These are phyloP conservation scores for Starmerella sp. DNA, from an alignment of 805 yeast species.

Conservation along the genomic window DNA sequence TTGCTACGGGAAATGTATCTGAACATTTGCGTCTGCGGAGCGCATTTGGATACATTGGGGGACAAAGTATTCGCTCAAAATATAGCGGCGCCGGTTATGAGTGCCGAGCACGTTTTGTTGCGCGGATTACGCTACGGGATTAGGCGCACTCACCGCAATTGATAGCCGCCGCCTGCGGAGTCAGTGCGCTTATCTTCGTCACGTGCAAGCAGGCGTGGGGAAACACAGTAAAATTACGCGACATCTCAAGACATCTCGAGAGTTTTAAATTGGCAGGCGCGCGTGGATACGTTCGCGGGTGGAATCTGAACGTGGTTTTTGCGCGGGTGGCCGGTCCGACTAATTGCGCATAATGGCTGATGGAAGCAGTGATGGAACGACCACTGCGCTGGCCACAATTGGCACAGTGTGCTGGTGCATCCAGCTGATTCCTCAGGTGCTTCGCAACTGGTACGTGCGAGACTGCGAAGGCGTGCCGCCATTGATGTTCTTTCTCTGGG, in stretches of 20 bases:
- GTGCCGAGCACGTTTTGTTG: no score
- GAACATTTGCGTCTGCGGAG: background rate
- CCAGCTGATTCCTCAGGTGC: conserved; percentile 78
- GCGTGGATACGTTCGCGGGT: no score
- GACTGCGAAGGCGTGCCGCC: conserved; percentile 83
- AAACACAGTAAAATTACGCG: background rate
- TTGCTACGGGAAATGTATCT: background rate
- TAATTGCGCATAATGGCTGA: background rate
- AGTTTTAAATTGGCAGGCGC: no score
- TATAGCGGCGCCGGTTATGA: no score
- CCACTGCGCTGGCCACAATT: conserved; percentile 55
- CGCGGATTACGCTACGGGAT: no score
- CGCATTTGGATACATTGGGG: background rate
- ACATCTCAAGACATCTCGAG: no score
- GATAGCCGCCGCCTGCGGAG: background rate
- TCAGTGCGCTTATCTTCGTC: background rate
- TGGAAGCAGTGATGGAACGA: conserved; percentile 8
- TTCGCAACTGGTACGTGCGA: conserved; percentile 59
- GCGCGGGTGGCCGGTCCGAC: no score
- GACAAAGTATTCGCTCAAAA: no score
- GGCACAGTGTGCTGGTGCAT: conserved; percentile 92
- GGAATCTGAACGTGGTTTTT: no score
- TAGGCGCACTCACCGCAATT: no score
- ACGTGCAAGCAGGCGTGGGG: background rate
- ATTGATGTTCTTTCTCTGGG: conserved; percentile 80